Evolutionary conservation across 2,329 filamentous ascomycete species (phyloP), one percentile per base, ranked within the genome.

Genomic region (Xylogone sp.): DNA sequence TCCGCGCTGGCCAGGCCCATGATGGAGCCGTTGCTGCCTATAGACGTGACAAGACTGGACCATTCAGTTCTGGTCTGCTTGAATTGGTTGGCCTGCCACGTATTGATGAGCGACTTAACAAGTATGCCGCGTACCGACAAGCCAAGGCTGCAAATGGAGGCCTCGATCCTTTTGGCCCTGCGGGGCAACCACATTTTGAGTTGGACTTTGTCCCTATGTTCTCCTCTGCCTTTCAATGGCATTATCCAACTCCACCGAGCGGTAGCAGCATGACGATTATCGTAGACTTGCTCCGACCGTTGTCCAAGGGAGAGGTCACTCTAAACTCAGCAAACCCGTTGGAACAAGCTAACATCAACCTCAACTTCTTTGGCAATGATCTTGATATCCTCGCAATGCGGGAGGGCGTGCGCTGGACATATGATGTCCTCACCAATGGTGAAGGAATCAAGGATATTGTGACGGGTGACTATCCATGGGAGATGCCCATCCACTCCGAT

Each of bases 181-280:
- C 66, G 3, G 79, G 78, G 6, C 78, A 83, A 63, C 80, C 81
- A 21, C 80, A 83, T 56, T 83, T 83, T 56, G 79, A 83, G 65
- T 71, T 83, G 29, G 81, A 85, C 65, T 85, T 85, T 58, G 76
- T 86, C 10, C 69, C 72, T 48, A 75, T 84, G 70, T 85, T 84
- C 61, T 66, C 67, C 22, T 66, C 65, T 39, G 72, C 73, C 4
- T 77, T 76, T 65, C 74, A 77, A 58, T 76, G 73, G 72, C 74
- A 77, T 53, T 70, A 69, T 45, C 73, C 72, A 0, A 65, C 62
- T 0, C 74, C 74, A 0, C 58, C 57, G 0, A 53, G 63, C 57
- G 81, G 79, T 0, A 70, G 71, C 59, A 78, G 79, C 64, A 68
- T 82, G 50, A 84, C 79, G 0, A 75, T 85, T 1, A 77, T 86